Evolutionary conservation across 805 yeast genomes (phyloP), one percentile per base, ranked within the genome.

Genomic region (Candida pseudofarinosa): DNA sequence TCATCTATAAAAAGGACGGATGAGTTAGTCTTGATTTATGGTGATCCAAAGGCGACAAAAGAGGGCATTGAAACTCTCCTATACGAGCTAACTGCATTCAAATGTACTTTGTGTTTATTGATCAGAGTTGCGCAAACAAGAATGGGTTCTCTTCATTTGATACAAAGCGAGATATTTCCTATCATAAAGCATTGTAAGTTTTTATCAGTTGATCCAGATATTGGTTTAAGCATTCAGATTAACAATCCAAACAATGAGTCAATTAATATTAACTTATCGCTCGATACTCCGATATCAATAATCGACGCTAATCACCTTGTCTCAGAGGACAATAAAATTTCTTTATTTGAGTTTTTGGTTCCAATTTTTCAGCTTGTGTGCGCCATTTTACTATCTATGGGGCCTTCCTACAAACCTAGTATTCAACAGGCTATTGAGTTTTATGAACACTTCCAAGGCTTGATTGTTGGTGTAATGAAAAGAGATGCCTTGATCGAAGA

Each of bases 21-120:
- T 57, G 85, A 80, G 32, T 67, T 83, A 41, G 58, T 87, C 30
- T 48, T 59, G 3, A 51, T 69, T 10, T 71, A 74, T 40, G 38
- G 40, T 6, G 35, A 42, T 8, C 60, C 63, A 20, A 43, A 44
- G 19, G 35, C 48, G 23, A 15, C 35, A 5, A 39, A 41, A 15
- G 35, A 43, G 15, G 65, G 65, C 1, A 61, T 77, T 7, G 81
- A 81, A 44, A 63, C 78, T 3, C 62, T 85, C 19, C 59, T 87
- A 1, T 84, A 84, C 58, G 96, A 88, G 53, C 60, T 87, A 19
- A 85, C 93, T 0, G 83, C 87, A 1, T 85, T 84, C 65, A 85
- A 84, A 52, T 74, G 91, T 0, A 78, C 85, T 0, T 58, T 88
- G 34, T 80, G 81, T 44, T 74, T 90, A 38, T 65, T 91, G 47